Base-by-base conservation (phyloP, 129 eudicot genomes). In the Tanacetum coccineum region DNA sequence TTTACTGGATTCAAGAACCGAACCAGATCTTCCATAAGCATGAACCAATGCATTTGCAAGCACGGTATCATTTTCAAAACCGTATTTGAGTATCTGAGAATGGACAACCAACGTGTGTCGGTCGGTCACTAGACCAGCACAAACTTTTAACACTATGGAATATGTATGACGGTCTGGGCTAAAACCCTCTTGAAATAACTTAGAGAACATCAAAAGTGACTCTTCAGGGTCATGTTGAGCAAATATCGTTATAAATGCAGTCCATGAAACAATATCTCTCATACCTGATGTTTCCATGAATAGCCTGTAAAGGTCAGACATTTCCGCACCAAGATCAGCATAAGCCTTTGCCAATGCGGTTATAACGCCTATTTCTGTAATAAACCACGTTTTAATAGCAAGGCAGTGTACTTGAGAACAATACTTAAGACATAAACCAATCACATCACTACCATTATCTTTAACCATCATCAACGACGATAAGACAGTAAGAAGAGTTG, bases 1-100 rank as follows among this genome's bases (percentile, higher is more conserved):
- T 76, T 67, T 67, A 64, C 55, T 47, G 22, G 91, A 80, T 50
- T 62, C 59, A 15, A 32, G 20, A 48, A 87, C 67, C 0, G 86
- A 84, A 45, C 97, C 97, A 44, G 84, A 82, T 70, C 97, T 84
- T 68, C 86, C 87, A 76, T 87, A 85, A 0, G 97, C 92, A 65
- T 90, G 95, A 70, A 90, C 83, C 56, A 87, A 78, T 18, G 94
- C 73, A 44, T 87, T 87, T 30, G 69, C 84, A 63, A 90, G 87
- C 73, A 78, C 84, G 9, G 81, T 58, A 48, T 79, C 86, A 48
- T 74, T 60, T 6, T 63, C 74, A 64, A 81, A 82, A 36, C 92
- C 87, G 47, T 71, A 6, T 81, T 70, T 76, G 39, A 85, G 59
- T 32, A 82, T 85, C 30, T 81, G 85, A 39, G 78, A 80, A 70